These are phyloP conservation scores for Xylaria longipes DNA, from an alignment of 495 filamentous ascomycete genomes.

Conservation along the genomic window DNA sequence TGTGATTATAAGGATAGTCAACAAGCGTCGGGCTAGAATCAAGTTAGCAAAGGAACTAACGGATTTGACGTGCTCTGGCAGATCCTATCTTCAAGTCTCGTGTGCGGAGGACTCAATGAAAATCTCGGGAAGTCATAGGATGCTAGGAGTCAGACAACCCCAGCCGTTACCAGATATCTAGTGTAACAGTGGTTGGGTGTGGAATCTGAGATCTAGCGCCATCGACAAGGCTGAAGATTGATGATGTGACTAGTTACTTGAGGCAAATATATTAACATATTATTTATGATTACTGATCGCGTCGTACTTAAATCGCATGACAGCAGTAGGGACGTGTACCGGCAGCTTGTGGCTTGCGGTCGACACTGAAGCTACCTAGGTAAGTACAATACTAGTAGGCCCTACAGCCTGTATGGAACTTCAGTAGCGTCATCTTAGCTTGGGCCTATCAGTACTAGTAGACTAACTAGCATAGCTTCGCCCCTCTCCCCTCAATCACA, in stretches of 20 bases:
- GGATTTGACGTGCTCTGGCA: not conserved
- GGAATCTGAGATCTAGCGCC: not conserved
- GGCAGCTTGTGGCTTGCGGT: conserved; percentile 13
- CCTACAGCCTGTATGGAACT: not conserved
- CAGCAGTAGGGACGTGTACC: not conserved
- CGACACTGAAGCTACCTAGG: not conserved
- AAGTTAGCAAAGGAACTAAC: not conserved
- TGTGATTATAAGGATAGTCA: not conserved
- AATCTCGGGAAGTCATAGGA: not conserved
- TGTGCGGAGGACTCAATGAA: not conserved
- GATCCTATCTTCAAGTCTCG: not conserved
- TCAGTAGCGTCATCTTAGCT: not conserved
- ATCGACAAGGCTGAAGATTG: conserved; percentile 8
- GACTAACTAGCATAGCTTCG: no score
- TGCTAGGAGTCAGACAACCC: not conserved
- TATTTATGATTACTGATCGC: conserved; percentile 18
- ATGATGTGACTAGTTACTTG: not conserved
- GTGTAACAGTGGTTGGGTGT: not conserved
- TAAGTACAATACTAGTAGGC: not conserved
- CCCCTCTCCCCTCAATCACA: not conserved
- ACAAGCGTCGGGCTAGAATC: not conserved
- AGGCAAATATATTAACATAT: not conserved
- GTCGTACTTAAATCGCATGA: not conserved
- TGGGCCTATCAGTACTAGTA: not conserved
- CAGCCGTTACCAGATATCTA: not conserved